A percentile compares a stretch with the other conserved stretches of the same genome.
phyloP scores from a whole-genome alignment of 2,329 filamentous ascomycete genomes.

The Periconia digitata region DNA sequence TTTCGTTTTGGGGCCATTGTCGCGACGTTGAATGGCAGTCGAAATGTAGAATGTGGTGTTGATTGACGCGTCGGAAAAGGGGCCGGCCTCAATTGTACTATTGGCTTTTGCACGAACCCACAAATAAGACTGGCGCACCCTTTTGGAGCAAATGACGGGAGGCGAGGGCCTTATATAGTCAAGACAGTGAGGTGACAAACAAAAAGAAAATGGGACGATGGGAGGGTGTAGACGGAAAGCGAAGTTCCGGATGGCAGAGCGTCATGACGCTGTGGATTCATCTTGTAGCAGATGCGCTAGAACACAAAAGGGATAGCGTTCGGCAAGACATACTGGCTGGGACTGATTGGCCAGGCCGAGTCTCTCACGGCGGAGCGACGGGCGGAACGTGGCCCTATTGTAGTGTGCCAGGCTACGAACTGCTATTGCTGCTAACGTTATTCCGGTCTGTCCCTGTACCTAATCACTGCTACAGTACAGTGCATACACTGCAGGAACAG shows the following conservation, averaged over 20 bases:
- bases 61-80: background rate
- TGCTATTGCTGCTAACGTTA: background rate
- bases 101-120: background rate
- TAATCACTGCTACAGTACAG: too few relatives aligned
- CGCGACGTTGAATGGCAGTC: background rate
- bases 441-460: too few relatives aligned
- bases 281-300: background rate
- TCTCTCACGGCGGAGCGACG: too few relatives aligned
- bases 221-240: background rate
- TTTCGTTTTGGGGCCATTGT: slow-evolving; percentile 34
- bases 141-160: background rate
- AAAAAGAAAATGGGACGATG: background rate
- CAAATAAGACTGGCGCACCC: background rate
- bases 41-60: background rate
- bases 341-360: too few relatives aligned
- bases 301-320: too few relatives aligned
- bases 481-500: background rate
- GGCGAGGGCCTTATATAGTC: background rate
- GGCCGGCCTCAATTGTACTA: background rate
- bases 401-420: background rate
- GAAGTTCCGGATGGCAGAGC: background rate
- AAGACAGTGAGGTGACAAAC: background rate
- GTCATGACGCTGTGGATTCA: background rate
- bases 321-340: too few relatives aligned
- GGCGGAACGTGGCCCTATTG: background rate